Conservation (phyloP, 2,329 filamentous ascomycete genomes). For the Pseudogymnoascus sp. region DNA sequence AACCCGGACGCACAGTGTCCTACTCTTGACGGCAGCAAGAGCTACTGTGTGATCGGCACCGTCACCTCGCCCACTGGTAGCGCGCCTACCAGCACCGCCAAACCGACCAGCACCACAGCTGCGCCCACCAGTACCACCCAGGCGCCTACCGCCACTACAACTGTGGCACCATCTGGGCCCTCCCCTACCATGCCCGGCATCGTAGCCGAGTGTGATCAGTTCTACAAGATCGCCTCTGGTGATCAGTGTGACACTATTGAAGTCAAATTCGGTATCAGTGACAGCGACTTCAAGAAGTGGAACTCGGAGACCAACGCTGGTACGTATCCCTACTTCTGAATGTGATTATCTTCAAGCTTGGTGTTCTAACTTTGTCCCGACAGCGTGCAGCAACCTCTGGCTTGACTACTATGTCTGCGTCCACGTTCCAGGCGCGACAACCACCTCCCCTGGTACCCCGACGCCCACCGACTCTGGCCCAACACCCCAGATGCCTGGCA, state of each 20-base stretch:
- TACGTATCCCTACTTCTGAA: neutral
- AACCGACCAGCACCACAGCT: no score
- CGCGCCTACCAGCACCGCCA: neutral
- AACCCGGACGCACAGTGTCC: slow-evolving; percentile 27
- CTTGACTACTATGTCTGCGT: slow-evolving; percentile 25
- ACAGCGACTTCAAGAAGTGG: neutral
- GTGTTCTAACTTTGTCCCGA: neutral
- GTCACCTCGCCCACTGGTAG: slow-evolving; percentile 15
- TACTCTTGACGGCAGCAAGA: slow-evolving; percentile 19
- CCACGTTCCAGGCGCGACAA: neutral
- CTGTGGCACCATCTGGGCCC: neutral
- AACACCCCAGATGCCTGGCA: neutral
- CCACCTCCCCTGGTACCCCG: no score
- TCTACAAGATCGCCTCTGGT: neutral
- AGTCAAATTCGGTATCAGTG: neutral
- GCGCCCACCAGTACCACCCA: neutral
- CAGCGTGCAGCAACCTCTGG: slow-evolving; percentile 19
- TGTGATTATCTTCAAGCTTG: no score
- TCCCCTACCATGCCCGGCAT: neutral
- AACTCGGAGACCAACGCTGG: slow-evolving; percentile 4
- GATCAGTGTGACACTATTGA: neutral
- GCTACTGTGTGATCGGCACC: slow-evolving; percentile 25
- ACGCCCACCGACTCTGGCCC: no score
- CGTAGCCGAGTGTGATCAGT: neutral
- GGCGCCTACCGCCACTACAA: neutral